Conservation (phyloP, 305 asterid species). For the Solanum hybrid region DNA sequence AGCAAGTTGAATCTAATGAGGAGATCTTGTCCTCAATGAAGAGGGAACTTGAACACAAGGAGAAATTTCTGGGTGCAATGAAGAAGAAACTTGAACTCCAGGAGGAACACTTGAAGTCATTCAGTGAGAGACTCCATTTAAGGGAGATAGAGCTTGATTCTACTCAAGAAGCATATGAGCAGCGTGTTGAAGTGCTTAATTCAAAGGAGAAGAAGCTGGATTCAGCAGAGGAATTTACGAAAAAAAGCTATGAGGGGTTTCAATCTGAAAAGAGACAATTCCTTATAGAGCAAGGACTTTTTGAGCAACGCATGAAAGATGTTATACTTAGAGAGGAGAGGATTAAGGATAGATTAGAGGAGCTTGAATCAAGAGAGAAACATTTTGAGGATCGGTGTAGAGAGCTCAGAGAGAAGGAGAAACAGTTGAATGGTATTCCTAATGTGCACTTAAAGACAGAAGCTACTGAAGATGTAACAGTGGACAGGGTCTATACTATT, state of each 20-base stretch:
- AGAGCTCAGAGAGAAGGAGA: slow-evolving; percentile 13
- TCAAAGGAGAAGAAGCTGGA: slow-evolving; percentile 27
- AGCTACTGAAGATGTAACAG: slow-evolving; percentile 7
- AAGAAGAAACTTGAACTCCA: slow-evolving; percentile 6
- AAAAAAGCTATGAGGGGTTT: slow-evolving; percentile 20
- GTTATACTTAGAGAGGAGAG: slow-evolving; percentile 19
- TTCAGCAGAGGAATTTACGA: slow-evolving; percentile 13
- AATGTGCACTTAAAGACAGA: slow-evolving; percentile 1
- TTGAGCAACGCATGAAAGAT: slow-evolving; percentile 22
- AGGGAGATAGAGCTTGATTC: slow-evolving; percentile 13
- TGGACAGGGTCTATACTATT: neutral
- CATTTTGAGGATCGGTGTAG: slow-evolving; percentile 7
- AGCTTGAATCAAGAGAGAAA: slow-evolving; percentile 8
- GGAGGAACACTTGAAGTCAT: slow-evolving; percentile 4
- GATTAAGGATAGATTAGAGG: slow-evolving; percentile 6
- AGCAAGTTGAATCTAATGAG: slow-evolving; percentile 6
- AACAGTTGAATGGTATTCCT: slow-evolving; percentile 1
- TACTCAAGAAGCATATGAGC: slow-evolving; percentile 4
- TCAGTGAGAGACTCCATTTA: slow-evolving; percentile 14
- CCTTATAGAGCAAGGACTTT: slow-evolving; percentile 16
- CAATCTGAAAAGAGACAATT: slow-evolving; percentile 18
- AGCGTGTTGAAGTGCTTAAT: slow-evolving; percentile 14
- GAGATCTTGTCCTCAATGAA: neutral
- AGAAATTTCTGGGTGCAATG: neutral
- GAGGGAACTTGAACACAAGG: neutral